These are phyloP conservation scores for Aspergillus neotritici DNA, from an alignment of 2,329 filamentous ascomycete genomes.

Conservation along the genomic window DNA sequence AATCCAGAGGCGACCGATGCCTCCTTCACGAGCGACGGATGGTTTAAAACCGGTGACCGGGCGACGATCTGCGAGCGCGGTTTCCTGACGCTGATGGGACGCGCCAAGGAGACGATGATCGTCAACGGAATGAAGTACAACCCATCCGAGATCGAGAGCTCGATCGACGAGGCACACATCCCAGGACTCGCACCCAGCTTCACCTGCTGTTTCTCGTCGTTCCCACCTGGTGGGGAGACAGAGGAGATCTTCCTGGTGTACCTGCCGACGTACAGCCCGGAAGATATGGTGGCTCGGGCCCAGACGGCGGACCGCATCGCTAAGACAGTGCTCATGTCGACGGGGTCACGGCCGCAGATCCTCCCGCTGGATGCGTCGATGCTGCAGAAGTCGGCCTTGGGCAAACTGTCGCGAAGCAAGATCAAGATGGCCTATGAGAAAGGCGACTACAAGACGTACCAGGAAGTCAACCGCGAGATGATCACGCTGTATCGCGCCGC, in stretches of 20 bases:
- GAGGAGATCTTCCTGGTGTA: slow-evolving; percentile 41
- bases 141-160: slow-evolving; percentile 35
- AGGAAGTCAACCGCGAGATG: slow-evolving; percentile 5
- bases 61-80: slow-evolving; percentile 11
- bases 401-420: slow-evolving; percentile 13
- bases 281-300: slow-evolving; percentile 5
- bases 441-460: slow-evolving; percentile 44
- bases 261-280: slow-evolving; percentile 19
- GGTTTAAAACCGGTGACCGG: slow-evolving; percentile 28
- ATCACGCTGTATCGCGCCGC: slow-evolving; percentile 2
- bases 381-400: slow-evolving; percentile 13
- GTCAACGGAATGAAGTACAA: slow-evolving; percentile 46
- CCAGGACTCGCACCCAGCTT: slow-evolving; percentile 22
- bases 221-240: slow-evolving; percentile 22
- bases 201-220: slow-evolving; percentile 38
- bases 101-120: slow-evolving; percentile 41
- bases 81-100: slow-evolving; percentile 9
- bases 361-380: slow-evolving; percentile 8
- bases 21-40: slow-evolving; percentile 27
- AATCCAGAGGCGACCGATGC: slow-evolving; percentile 21
- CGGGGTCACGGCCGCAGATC: slow-evolving; percentile 4
- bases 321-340: slow-evolving; percentile 6
- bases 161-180: slow-evolving; percentile 31
- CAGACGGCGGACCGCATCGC: slow-evolving; percentile 8
- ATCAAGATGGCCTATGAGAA: slow-evolving; percentile 28